phyloP scores from a whole-genome alignment of 768 basidiomycete species.

The Boletus vinaceobasis region DNA sequence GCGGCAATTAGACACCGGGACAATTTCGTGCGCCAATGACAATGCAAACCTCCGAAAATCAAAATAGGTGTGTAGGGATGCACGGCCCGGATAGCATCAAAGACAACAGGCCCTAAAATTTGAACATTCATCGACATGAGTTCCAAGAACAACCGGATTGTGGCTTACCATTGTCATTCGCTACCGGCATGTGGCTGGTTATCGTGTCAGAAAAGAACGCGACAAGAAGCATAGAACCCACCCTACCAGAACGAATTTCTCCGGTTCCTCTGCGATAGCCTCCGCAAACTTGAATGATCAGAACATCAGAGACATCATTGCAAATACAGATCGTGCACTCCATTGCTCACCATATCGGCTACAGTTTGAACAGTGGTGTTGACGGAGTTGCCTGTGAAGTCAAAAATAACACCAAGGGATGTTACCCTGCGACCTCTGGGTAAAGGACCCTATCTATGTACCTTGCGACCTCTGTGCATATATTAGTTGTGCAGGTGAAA shows the following conservation, averaged over 20 bases:
- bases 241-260: conserved; percentile 77
- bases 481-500: no score
- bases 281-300: conserved; percentile 55
- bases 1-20: not conserved
- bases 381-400: conserved; percentile 67
- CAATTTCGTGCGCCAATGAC: not conserved
- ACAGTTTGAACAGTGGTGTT: conserved; percentile 78
- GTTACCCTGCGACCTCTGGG: conserved; percentile 75
- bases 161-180: conserved; percentile 58
- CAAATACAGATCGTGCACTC: conserved; percentile 26
- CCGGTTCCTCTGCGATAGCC: conserved; percentile 77
- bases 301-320: not conserved
- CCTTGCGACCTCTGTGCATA: no score
- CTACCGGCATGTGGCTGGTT: conserved; percentile 78
- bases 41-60: conserved; percentile 65
- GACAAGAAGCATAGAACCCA: conserved; percentile 25
- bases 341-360: conserved; percentile 71
- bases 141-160: not conserved
- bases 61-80: conserved; percentile 78
- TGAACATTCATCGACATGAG: not conserved
- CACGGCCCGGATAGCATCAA: conserved; percentile 66
- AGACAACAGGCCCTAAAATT: conserved; percentile 63
- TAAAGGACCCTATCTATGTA: no score
- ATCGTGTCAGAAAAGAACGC: not conserved
- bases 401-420: conserved; percentile 73